Percentiles rank a stretch among this genome's conserved stretches.
phyloP scores from a whole-genome alignment of 345 rosid species.

The Carallia pectinifolia region DNA sequence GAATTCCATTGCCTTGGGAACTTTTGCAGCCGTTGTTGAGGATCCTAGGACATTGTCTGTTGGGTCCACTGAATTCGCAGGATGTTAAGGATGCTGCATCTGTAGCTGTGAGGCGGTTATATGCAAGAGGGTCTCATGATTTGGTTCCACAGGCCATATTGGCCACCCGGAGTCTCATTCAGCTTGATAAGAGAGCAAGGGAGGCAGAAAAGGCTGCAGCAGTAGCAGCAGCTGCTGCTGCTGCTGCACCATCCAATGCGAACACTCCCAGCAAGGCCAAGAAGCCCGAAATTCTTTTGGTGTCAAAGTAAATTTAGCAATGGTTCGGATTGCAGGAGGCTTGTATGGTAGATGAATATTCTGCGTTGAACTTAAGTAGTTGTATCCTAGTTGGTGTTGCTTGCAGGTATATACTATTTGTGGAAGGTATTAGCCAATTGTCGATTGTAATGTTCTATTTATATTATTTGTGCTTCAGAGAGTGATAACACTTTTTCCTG shows the following conservation, averaged over 20 bases:
- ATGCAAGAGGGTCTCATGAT: constrained; percentile 94
- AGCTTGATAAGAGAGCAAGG: constrained; percentile 72
- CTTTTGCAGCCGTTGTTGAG: constrained; percentile 72
- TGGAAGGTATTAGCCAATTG: no score
- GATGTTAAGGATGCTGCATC: constrained; percentile 83
- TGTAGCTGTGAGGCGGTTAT: constrained; percentile 66
- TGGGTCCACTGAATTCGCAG: constrained; percentile 70
- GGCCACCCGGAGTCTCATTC: constrained; percentile 77
- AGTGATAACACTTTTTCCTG: no score
- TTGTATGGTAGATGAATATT: constrained; percentile 30
- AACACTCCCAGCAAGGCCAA: constrained; percentile 82
- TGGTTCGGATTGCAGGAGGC: neutral
- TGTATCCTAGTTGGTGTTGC: neutral
- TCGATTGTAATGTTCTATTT: no score
- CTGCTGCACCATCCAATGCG: constrained; percentile 48
- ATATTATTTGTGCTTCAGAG: no score
- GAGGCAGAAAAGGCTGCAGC: constrained; percentile 44
- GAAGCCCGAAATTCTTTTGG: constrained; percentile 83
- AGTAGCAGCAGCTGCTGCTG: constrained; percentile 31
- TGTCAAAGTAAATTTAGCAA: constrained; percentile 56
- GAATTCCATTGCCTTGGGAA: constrained; percentile 97
- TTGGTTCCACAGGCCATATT: constrained; percentile 83
- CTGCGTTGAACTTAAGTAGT: constrained; percentile 16
- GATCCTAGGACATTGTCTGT: constrained; percentile 79
- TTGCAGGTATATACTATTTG: no score